These are phyloP conservation scores for Zopfochytrium polystomum DNA, from an alignment of 371 early-diverging fungal genomes.

Conservation along the genomic window DNA sequence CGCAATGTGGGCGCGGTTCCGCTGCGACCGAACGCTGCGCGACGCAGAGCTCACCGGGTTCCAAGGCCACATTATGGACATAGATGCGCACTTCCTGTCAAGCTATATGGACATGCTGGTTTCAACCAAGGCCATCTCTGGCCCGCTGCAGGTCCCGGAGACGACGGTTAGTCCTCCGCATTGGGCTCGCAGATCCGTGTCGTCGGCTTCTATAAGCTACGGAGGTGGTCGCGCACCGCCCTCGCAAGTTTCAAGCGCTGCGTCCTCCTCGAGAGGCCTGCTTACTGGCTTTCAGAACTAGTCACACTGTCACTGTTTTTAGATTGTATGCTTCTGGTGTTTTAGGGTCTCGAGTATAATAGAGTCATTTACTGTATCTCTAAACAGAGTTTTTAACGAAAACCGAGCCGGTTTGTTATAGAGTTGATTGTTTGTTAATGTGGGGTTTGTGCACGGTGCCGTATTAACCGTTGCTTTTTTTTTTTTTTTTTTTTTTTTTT, in stretches of 20 bases:
- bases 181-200: background rate
- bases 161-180: background rate
- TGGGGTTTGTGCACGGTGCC: too few relatives aligned
- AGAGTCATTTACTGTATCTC: too few relatives aligned
- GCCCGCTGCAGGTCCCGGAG: background rate
- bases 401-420: too few relatives aligned
- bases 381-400: too few relatives aligned
- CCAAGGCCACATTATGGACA: background rate
- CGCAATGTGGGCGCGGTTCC: slow-evolving; percentile 2
- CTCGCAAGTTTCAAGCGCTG: background rate
- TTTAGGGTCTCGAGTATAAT: too few relatives aligned
- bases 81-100: background rate
- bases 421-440: too few relatives aligned
- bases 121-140: background rate
- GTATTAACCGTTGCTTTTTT: too few relatives aligned
- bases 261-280: background rate
- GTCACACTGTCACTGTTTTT: too few relatives aligned
- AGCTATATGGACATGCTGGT: background rate
- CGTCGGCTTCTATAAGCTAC: background rate
- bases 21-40: background rate
- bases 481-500: too few relatives aligned
- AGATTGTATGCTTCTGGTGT: too few relatives aligned
- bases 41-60: slow-evolving; percentile 5
- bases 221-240: background rate
- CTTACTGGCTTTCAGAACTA: too few relatives aligned